Evolutionary conservation across 1,139 yeast genomes (phyloP), one percentile per base, ranked within the genome.

Genomic region (Blastobotrys raffinosifermentans): DNA sequence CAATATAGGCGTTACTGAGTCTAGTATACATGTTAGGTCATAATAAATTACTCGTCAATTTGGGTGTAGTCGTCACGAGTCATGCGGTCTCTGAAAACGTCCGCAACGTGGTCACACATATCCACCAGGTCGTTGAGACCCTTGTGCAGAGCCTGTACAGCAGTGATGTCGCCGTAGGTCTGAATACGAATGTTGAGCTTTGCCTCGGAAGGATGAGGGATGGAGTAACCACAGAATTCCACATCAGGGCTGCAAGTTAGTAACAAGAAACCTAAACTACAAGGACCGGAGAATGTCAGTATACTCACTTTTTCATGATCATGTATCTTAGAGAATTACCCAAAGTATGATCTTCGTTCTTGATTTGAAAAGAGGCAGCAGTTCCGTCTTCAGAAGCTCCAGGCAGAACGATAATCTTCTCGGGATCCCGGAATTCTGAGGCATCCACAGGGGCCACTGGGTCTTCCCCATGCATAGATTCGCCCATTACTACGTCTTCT

Each of bases 201-300:
- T 44, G 86, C 75, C 63, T 93, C 98, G 23, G 96, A 85, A 19
- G 98, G 98, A 64, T 91, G 98, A n/a, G 98, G 98, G 47, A 91
- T 93, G 34, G 96, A 85, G 66, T 91, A 91, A 41, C 98, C 98
- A 58, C 97, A 91, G 61, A 93, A 91, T 57, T 91, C 98, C 22
- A 91, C 97, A 50, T 87, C 94, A 26, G 96, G 96, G 64, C 67
- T 61, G 21, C 22, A 18, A 9, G 21, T 11, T 26, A 10, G 10
- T n/a, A 3, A 19, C 18, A 19, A 2, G 23, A 14, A 16, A n/a
- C 13, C 13, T 5, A 33, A 15, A 20, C 8, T n/a, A 8, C 9
- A 8, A 20, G 8, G 9, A n/a, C n/a, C 9, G 23, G 9, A 20
- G 8, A 8, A 13, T 14, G 26, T 8, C 11, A n/a, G 8, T 9